phyloP scores from a whole-genome alignment of 1,284 basidiomycete genomes.

The Meira miltonrushii region DNA sequence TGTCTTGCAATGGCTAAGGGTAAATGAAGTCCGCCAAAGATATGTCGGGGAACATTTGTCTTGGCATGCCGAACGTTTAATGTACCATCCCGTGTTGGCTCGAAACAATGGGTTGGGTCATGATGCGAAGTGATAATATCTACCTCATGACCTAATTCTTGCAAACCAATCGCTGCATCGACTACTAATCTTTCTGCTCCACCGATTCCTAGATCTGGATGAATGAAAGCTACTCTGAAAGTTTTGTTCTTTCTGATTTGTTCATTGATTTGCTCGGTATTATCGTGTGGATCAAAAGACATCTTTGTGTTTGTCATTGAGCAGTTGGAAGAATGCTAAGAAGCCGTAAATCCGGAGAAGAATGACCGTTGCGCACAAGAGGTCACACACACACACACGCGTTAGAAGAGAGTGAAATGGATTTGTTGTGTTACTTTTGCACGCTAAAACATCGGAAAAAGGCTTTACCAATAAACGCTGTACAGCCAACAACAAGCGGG shows the following conservation, averaged over 20 bases:
- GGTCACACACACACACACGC: no score
- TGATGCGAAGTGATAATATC: conserved; percentile 91
- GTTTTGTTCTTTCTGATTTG: neutral
- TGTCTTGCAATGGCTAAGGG: conserved; percentile 83
- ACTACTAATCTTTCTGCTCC: conserved; percentile 92
- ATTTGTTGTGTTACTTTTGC: no score
- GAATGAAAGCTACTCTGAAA: conserved; percentile 71
- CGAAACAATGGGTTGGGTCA: conserved; percentile 60
- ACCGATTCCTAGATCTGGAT: conserved; percentile 95
- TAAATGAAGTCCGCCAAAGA: conserved; percentile 75
- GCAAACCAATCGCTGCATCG: conserved; percentile 85
- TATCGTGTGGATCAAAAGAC: no score
- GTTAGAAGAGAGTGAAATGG: no score
- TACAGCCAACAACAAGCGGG: no score
- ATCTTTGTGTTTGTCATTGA: no score
- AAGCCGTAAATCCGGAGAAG: no score
- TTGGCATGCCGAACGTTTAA: conserved; percentile 74
- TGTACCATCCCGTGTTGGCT: conserved; percentile 55
- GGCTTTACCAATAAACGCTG: no score
- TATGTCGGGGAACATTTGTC: conserved; percentile 69
- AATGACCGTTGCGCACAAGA: no score
- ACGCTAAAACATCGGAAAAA: no score
- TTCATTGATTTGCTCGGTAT: no score
- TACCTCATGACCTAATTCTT: conserved; percentile 78
- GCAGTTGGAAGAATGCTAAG: no score